Conservation (phyloP, 202 grass and related monocot species). For the Brachypodium distachyon region DNA sequence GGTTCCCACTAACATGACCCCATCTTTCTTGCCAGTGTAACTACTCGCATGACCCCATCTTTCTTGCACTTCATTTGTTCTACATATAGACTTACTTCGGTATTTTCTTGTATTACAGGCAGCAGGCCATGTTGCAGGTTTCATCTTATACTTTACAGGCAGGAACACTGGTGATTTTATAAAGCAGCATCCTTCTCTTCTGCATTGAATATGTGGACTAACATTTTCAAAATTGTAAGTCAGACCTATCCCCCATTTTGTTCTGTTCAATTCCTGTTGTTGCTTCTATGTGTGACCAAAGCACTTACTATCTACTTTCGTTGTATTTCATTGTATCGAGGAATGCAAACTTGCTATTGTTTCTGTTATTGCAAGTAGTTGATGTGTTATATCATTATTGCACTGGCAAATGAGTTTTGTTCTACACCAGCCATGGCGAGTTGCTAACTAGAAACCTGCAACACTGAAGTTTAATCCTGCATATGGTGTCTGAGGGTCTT, state of each 20-base stretch:
- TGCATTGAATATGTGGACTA: slow-evolving; percentile 73
- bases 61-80: neutral
- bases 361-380: slow-evolving; percentile 6
- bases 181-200: slow-evolving; percentile 7
- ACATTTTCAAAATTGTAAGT: slow-evolving; percentile 98
- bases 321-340: neutral
- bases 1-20: neutral
- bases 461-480: neutral
- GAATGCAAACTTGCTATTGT: neutral
- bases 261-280: neutral
- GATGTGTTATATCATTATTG: neutral
- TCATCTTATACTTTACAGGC: neutral
- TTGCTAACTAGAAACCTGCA: neutral
- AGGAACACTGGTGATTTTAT: neutral
- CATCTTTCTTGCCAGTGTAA: neutral
- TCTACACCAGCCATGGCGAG: neutral
- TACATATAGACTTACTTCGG: neutral
- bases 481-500: neutral
- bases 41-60: neutral
- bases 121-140: neutral
- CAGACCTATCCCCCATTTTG: neutral
- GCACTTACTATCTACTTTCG: neutral
- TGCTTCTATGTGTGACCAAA: neutral
- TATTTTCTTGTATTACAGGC: neutral
- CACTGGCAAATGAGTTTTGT: neutral